Evolutionary conservation across 768 basidiomycete species (phyloP).

Genomic region (Suillus subalutaceus): DNA sequence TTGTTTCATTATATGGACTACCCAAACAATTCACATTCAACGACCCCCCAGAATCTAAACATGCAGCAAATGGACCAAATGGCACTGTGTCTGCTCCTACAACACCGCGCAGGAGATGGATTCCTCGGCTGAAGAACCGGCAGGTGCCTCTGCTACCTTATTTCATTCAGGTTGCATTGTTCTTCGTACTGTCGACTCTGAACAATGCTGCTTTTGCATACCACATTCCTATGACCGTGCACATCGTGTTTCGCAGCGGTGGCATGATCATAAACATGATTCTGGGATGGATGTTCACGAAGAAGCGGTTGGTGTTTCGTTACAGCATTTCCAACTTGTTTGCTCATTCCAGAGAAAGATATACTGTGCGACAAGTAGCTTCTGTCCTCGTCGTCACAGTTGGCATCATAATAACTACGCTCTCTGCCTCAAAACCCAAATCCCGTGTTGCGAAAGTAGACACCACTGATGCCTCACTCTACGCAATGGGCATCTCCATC

Average conservation of each 20-base stretch:
- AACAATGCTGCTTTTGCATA: conserved; percentile 94
- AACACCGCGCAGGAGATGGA: conserved; percentile 11
- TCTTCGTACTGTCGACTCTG: conserved; percentile 76
- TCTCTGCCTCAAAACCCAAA: conserved; percentile 62
- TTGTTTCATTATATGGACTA: conserved; percentile 76
- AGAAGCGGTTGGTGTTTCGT: conserved; percentile 54
- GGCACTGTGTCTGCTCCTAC: neutral
- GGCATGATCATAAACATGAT: conserved; percentile 85
- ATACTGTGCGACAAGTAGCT: conserved; percentile 61
- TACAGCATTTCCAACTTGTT: conserved; percentile 9
- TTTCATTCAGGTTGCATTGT: conserved; percentile 78
- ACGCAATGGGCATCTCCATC: conserved; percentile 72
- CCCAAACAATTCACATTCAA: conserved; percentile 54
- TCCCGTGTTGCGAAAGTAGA: conserved; percentile 13
- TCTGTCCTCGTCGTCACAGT: conserved; percentile 82
- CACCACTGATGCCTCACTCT: conserved; percentile 34
- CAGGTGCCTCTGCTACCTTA: conserved; percentile 75
- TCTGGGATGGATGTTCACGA: conserved; percentile 68
- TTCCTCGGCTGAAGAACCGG: conserved; percentile 59
- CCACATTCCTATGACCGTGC: conserved; percentile 86
- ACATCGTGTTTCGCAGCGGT: conserved; percentile 92
- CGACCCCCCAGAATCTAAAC: conserved; percentile 20
- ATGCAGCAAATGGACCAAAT: conserved; percentile 33
- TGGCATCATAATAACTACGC: conserved; percentile 80
- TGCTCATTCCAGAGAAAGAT: conserved; percentile 44